These are phyloP conservation scores for Mrakia gelida DNA, from an alignment of 768 basidiomycete genomes.

Conservation along the genomic window DNA sequence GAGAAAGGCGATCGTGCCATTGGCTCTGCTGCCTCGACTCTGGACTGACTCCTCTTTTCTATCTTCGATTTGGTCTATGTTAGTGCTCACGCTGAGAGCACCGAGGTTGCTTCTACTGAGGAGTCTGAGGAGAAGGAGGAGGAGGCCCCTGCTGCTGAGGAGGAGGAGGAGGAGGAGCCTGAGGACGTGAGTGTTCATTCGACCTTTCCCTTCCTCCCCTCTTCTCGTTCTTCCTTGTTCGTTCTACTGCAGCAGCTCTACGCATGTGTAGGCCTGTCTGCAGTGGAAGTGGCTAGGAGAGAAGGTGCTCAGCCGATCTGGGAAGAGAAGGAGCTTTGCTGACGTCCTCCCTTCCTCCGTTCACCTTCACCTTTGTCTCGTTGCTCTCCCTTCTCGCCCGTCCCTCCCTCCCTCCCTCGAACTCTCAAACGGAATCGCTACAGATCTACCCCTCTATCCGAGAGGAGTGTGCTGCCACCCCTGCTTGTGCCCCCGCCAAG, in stretches of 20 bases:
- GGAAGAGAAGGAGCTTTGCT: neutral
- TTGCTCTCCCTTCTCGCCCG: neutral
- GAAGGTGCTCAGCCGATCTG: too few relatives aligned
- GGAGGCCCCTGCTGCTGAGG: conserved; percentile 26
- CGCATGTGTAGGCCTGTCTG: neutral
- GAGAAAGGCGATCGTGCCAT: conserved; percentile 8
- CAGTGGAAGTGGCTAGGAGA: neutral
- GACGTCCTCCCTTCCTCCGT: neutral
- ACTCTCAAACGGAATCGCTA: neutral
- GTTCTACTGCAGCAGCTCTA: neutral
- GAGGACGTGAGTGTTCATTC: conserved; percentile 29
- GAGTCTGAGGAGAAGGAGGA: conserved; percentile 26
- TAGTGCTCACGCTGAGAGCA: conserved; percentile 33
- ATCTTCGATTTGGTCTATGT: neutral
- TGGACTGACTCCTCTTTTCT: neutral
- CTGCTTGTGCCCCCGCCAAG: conserved; percentile 62
- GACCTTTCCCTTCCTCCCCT: neutral
- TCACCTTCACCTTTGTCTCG: neutral
- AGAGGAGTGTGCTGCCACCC: conserved; percentile 66
- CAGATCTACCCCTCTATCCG: conserved; percentile 67
- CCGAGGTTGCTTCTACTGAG: conserved; percentile 22
- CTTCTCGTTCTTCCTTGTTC: neutral
- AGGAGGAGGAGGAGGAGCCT: conserved; percentile 35
- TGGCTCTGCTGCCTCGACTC: neutral
- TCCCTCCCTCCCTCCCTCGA: neutral